These are phyloP conservation scores for Dichomitus squalens DNA, from an alignment of 1,284 basidiomycete species.

Conservation along the genomic window DNA sequence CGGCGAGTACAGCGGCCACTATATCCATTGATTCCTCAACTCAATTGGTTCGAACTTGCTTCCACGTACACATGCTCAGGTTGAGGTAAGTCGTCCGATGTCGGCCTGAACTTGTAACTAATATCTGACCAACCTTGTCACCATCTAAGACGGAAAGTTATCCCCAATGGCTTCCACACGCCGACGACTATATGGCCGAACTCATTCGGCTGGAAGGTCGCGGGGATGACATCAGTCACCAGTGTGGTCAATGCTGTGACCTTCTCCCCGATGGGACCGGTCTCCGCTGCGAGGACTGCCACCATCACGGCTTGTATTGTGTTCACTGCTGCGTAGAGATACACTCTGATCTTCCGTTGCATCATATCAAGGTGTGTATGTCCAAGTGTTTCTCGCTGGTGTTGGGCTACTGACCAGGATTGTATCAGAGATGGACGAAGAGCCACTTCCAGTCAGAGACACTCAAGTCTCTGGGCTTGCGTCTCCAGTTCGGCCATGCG, in stretches of 20 bases:
- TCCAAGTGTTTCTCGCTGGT: too few relatives aligned
- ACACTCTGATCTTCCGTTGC: background rate
- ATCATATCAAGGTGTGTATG: background rate
- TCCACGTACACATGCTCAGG: too few relatives aligned
- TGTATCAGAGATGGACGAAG: background rate
- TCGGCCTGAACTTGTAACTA: background rate
- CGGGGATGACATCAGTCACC: background rate
- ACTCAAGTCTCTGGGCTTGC: background rate
- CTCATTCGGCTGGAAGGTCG: background rate
- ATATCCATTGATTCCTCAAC: too few relatives aligned
- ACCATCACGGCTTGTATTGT: background rate
- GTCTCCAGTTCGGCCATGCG: background rate
- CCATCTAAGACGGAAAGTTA: too few relatives aligned
- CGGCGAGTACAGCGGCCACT: too few relatives aligned
- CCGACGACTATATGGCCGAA: background rate
- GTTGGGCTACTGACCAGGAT: background rate
- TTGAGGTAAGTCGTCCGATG: too few relatives aligned
- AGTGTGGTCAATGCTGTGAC: background rate
- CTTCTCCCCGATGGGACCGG: background rate
- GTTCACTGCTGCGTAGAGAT: background rate
- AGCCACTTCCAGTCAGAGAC: background rate
- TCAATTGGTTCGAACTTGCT: too few relatives aligned
- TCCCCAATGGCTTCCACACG: background rate
- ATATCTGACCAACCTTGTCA: background rate
- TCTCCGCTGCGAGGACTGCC: background rate